Conservation (phyloP, 768 basidiomycete genomes). For the Leccinum arenicola region DNA sequence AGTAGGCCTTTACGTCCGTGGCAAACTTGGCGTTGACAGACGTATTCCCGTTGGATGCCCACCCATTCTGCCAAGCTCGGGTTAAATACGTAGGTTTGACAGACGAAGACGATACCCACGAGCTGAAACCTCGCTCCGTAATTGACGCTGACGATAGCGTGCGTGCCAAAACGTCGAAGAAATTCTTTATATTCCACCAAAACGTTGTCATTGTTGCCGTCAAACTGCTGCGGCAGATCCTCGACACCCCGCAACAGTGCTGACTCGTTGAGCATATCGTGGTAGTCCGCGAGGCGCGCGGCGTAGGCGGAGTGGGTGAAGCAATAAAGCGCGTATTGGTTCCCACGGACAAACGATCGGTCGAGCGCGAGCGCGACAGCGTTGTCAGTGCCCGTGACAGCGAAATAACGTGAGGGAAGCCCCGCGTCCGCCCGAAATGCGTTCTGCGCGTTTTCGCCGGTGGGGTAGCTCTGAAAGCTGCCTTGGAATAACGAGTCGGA, state of each 20-base stretch:
- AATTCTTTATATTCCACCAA: not conserved
- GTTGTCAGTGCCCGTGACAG: constrained; percentile 3
- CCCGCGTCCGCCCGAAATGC: not conserved
- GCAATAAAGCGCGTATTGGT: constrained; percentile 5
- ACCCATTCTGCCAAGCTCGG: not conserved
- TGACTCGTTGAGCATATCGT: not conserved
- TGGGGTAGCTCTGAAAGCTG: not conserved
- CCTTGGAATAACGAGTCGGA: not conserved
- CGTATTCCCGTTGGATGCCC: not conserved
- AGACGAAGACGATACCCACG: not conserved
- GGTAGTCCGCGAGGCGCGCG: constrained; percentile 1
- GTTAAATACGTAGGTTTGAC: not conserved
- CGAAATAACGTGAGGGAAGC: constrained; percentile 3
- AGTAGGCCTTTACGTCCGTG: constrained; percentile 4
- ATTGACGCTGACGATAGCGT: constrained; percentile 1
- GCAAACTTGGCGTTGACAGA: constrained; percentile 2
- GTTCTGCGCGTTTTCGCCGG: not conserved
- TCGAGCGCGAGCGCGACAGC: not conserved
- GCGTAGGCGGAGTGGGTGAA: not conserved
- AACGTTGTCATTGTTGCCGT: not conserved
- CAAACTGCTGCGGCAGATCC: not conserved
- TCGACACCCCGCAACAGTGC: constrained; percentile 1
- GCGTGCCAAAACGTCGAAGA: constrained; percentile 2
- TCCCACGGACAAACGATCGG: not conserved
- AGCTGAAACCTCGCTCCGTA: constrained; percentile 7